Percentiles rank a stretch among this genome's conserved stretches.
Evolutionary conservation across 805 yeast species (phyloP).

Genomic region (Diddensiella transvaalensis): DNA sequence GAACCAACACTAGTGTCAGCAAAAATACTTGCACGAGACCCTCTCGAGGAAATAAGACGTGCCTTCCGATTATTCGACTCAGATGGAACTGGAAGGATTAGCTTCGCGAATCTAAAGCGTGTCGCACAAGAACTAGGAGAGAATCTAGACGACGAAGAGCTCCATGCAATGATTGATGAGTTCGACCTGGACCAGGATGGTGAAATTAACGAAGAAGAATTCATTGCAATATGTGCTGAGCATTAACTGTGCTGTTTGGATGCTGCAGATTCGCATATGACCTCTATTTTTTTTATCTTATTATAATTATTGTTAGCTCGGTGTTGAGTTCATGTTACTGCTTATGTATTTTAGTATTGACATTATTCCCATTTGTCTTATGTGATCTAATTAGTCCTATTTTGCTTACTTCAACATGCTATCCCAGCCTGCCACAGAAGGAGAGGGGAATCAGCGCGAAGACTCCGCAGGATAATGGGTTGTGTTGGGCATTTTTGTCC

Average conservation of each 20-base stretch:
- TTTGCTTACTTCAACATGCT: no score
- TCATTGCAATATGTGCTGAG: constrained; percentile 83
- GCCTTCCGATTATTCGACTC: constrained; percentile 90
- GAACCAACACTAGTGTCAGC: constrained; percentile 59
- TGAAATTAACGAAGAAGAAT: constrained; percentile 86
- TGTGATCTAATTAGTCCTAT: no score
- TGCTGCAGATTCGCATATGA: no score
- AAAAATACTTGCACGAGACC: constrained; percentile 82
- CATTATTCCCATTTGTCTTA: no score
- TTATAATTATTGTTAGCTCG: background rate
- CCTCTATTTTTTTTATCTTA: background rate
- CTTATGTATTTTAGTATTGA: no score
- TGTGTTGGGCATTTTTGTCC: no score
- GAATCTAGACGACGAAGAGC: constrained; percentile 84
- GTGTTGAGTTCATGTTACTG: no score
- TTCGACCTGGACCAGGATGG: constrained; percentile 97
- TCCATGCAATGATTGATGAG: constrained; percentile 95
- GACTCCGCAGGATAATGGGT: no score
- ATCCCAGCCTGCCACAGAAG: no score
- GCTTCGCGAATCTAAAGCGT: constrained; percentile 74
- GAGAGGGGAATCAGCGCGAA: no score
- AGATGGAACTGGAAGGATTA: constrained; percentile 81
- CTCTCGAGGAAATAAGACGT: constrained; percentile 83
- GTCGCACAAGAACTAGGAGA: constrained; percentile 94
- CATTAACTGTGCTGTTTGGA: no score